Base-by-base conservation (phyloP, 2,329 filamentous ascomycete species). In the Apiospora pterosperma region DNA sequence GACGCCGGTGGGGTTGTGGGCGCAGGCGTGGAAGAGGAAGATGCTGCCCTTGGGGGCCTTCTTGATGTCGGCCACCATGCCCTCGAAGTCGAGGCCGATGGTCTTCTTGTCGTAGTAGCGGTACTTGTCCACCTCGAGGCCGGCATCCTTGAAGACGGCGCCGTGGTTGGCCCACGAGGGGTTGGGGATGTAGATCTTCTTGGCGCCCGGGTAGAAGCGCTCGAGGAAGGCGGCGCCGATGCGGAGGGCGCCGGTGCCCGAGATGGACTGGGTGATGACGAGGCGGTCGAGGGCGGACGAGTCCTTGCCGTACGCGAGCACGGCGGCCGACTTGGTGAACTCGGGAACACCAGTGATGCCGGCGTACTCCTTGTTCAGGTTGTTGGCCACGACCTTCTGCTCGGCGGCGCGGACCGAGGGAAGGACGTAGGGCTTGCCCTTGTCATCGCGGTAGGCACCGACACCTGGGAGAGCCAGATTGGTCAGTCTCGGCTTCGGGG, bases 21-120 rank as follows among this genome's bases (percentile, higher is more conserved):
- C 95, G 80, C 95, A 98, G 69, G 95, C 95, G 82, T 99, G 96
- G 77, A 98, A 91, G 71, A 99, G 84, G 82, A 99, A 90, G 73
- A 96, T 89, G 82, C 92, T 96, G 79, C 90, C 90, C 79, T 90
- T 88, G 72, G 94, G 93, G 65, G 95, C 93, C 71, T 86, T 88
- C 84, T 96, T 93, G 82, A 99, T 90, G 79, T 98, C 94, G 74
- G 87, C 90, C 66, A 97, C 76, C 85, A 99, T 88, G 74, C 96
- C 96, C 71, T 96, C 92, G 76, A 97, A 98, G 86, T 99, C 96
- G 69, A 99, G 90, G 64, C 94, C 94, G 77, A 97, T 98, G 76
- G 95, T 98, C 78, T 97, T 90, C 86, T 97, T 96, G 89, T 98
- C 92, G 86, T 98, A 99, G 89, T 99, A 99, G 74, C 92, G 88